Conservation (phyloP, 2,329 filamentous ascomycete species). For the Neonectria ditissima region DNA sequence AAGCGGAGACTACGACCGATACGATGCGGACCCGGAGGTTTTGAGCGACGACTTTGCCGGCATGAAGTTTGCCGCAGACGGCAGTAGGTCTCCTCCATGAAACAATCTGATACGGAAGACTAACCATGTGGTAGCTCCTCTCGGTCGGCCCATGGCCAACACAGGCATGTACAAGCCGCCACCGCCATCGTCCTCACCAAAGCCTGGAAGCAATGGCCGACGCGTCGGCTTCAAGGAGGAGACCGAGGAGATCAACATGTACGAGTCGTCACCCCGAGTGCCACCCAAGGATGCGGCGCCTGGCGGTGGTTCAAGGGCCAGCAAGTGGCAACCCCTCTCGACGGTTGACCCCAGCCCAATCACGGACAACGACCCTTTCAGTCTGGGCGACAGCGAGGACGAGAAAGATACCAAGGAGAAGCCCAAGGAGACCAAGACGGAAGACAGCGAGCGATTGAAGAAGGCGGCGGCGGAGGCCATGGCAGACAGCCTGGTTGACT, state of each 20-base stretch:
- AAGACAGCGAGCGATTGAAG: conserved; percentile 72
- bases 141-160: conserved; percentile 75
- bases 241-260: conserved; percentile 84
- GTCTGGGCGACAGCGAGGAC: conserved; percentile 93
- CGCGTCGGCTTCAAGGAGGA: conserved; percentile 70
- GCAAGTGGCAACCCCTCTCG: conserved; percentile 97
- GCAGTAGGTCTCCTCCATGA: conserved; percentile 62
- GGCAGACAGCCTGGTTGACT: conserved; percentile 65
- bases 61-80: conserved; percentile 72
- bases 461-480: conserved; percentile 73
- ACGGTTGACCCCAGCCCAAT: conserved; percentile 85
- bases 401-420: conserved; percentile 76
- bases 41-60: conserved; percentile 89
- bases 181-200: conserved; percentile 64
- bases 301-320: conserved; percentile 72
- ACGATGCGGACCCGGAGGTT: conserved; percentile 93
- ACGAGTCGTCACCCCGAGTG: conserved; percentile 71
- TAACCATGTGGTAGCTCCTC: conserved; percentile 46
- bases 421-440: conserved; percentile 65
- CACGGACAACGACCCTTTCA: conserved; percentile 94
- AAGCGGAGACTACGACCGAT: conserved; percentile 90
- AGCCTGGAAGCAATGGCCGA: conserved; percentile 58
- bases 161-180: conserved; percentile 83
- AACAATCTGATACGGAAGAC: conserved; percentile 1
- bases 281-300: conserved; percentile 63